phyloP scores from a whole-genome alignment of 176 grass and related monocot genomes.

The Ensete ventricosum region DNA sequence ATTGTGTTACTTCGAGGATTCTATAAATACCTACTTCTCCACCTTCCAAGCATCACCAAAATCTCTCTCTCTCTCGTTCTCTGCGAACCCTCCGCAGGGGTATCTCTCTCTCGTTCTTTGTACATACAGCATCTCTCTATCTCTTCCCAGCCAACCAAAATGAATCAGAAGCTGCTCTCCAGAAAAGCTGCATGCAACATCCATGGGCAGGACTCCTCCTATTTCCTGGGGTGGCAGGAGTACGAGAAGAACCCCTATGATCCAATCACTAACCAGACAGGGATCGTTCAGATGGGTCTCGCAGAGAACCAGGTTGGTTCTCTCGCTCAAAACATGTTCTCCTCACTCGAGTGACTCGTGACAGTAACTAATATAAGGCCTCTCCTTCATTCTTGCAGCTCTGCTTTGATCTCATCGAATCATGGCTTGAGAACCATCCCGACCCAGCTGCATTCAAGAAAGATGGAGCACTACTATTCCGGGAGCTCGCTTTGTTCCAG shows the following conservation, averaged over 20 bases:
- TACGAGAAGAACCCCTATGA: conserved; percentile 84
- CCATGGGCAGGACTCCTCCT: conserved; percentile 88
- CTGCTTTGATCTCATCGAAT: conserved; percentile 79
- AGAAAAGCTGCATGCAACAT: conserved; percentile 69
- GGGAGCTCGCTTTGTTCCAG: conserved; percentile 94
- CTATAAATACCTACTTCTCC: background rate
- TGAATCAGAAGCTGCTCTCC: conserved; percentile 42
- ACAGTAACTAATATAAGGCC: background rate
- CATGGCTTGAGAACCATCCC: conserved; percentile 65
- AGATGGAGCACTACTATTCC: conserved; percentile 50
- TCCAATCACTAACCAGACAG: conserved; percentile 41
- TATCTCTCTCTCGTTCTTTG: background rate
- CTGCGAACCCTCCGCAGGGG: no score
- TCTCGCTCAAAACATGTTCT: background rate
- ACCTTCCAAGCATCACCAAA: background rate
- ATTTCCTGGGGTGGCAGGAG: conserved; percentile 90
- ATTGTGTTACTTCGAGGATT: background rate
- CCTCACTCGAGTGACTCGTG: no score
- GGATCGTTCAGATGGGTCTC: conserved; percentile 98
- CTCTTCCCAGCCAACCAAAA: background rate
- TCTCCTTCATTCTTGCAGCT: conserved; percentile 31
- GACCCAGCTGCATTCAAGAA: conserved; percentile 47
- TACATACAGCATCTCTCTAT: background rate
- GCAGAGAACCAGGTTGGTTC: conserved; percentile 68
- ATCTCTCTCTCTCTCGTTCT: background rate